phyloP scores from a whole-genome alignment of 2,329 filamentous ascomycete species.

The Orbilia blumenaviensis region DNA sequence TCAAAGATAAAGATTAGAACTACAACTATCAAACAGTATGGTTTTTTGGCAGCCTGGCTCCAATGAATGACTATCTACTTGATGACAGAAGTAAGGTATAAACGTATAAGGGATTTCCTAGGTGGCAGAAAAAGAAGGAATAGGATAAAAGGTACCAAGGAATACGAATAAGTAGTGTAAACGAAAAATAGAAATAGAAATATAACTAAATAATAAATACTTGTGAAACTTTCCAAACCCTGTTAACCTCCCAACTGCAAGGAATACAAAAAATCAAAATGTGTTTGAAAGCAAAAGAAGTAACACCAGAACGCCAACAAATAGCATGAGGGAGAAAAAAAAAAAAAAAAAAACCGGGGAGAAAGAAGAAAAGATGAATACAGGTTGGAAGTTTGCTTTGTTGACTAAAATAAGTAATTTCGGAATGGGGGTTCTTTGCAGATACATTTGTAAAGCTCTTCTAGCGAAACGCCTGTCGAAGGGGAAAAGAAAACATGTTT shows the following conservation, averaged over 20 bases:
- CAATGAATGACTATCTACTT: not conserved
- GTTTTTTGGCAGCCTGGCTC: conserved; percentile 2
- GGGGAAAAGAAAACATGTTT: conserved; percentile 4
- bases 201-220: not conserved
- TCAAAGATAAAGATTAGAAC: not conserved
- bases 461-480: conserved; percentile 24
- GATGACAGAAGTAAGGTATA: not conserved
- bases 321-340: conserved; percentile 3
- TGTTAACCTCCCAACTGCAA: not conserved
- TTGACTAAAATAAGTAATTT: conserved; percentile 12
- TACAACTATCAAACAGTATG: conserved; percentile 3
- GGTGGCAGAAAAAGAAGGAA: conserved; percentile 11
- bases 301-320: not conserved
- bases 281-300: conserved; percentile 3
- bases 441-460: conserved; percentile 15
- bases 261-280: conserved; percentile 18
- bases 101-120: not conserved
- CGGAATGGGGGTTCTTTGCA: conserved; percentile 23
- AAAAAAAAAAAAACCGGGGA: not conserved
- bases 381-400: conserved; percentile 15
- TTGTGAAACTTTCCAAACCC: conserved; percentile 23
- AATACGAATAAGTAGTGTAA: conserved; percentile 10
- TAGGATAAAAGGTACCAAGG: conserved; percentile 11
- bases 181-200: not conserved
- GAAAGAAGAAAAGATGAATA: conserved; percentile 1